Percentiles rank a stretch among this genome's conserved stretches.
These are phyloP conservation scores for Leersia perrieri DNA, from an alignment of 176 grass and related monocot species.

Conservation along the genomic window DNA sequence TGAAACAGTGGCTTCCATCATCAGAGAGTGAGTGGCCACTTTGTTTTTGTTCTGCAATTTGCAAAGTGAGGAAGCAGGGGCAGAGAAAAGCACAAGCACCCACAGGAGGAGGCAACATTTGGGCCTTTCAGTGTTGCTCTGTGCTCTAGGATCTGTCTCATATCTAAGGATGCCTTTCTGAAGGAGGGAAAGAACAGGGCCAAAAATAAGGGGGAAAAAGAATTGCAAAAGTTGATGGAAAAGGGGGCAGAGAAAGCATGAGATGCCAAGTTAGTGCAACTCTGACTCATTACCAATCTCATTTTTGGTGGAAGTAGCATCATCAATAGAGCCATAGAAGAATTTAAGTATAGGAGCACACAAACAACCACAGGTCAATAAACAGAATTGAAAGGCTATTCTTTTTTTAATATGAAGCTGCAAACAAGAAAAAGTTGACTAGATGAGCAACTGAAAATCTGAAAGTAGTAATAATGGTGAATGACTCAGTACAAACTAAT, in stretches of 20 bases:
- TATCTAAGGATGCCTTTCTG: constrained; percentile 37
- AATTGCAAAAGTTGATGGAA: constrained; percentile 38
- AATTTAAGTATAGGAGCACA: constrained; percentile 21
- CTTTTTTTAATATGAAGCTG: not conserved
- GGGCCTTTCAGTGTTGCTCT: constrained; percentile 1
- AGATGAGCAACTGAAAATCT: constrained; percentile 18
- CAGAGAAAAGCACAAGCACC: constrained; percentile 52
- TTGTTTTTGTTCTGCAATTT: constrained; percentile 35
- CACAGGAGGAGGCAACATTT: constrained; percentile 22
- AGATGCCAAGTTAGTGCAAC: constrained; percentile 56
- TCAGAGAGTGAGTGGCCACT: constrained; percentile 25
- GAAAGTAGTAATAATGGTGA: constrained; percentile 24
- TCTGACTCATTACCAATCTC: constrained; percentile 54
- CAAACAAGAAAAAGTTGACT: constrained; percentile 22
- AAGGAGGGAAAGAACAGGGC: constrained; percentile 34
- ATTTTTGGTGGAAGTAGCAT: constrained; percentile 40
- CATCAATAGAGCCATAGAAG: constrained; percentile 25
- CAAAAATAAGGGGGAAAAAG: constrained; percentile 18
- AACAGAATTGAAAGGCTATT: not conserved
- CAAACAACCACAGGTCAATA: constrained; percentile 25
- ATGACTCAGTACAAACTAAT: constrained; percentile 39
- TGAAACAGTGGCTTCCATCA: constrained; percentile 18
- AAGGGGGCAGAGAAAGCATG: constrained; percentile 36
- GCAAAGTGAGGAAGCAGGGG: constrained; percentile 26
- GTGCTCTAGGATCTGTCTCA: constrained; percentile 26